Base-by-base conservation (phyloP, 768 basidiomycete genomes). In the Pulveroboletus sp. region DNA sequence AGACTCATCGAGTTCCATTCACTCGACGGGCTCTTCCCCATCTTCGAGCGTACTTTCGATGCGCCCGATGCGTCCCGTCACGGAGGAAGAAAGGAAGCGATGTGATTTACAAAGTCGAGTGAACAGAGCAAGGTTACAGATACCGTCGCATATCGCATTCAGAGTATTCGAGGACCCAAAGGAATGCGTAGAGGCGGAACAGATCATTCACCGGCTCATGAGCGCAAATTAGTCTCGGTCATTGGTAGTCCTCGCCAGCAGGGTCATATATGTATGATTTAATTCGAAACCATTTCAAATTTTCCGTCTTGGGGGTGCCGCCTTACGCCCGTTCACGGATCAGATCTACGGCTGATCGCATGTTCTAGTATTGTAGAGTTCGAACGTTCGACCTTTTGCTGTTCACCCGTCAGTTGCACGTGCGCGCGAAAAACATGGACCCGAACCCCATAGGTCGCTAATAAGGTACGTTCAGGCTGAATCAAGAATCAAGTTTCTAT, bases 81-180 rank as follows among this genome's bases (percentile, higher is more conserved):
- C 76, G 9, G 83, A 83, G 26, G 70, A 68, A 24, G 85, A 85
- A 57, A 79, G 70, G 67, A 79, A 70, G 68, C 71, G 80, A 52
- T 54, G 63, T 50, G 80, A 82, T 26, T 58, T 90, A 57, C 86
- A 90, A 70, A 66, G 64, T 56, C 71, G 89, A 27, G 76, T 91
- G 46, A 80, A 80, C 68, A 72, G 68, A 50, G 86, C 86, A 23
- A 69, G 86, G 47, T 73, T 70, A 54, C 67, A 75, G 61, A 78
- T 88, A 59, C 83, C 86, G 5, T 57, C 65, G 26, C 70, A 79
- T 54, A 72, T 89, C 10, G 66, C 71, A 17, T 64, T 91, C 60
- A 75, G 86, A 45, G 63, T 90, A 23, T 92, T 92, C 63, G 76
- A 80, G 57, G 65, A 79, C 35, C 83, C 89, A 10, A 68, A 58